Base-by-base conservation (phyloP, 768 basidiomycete species). In the Tricholomella constricta region DNA sequence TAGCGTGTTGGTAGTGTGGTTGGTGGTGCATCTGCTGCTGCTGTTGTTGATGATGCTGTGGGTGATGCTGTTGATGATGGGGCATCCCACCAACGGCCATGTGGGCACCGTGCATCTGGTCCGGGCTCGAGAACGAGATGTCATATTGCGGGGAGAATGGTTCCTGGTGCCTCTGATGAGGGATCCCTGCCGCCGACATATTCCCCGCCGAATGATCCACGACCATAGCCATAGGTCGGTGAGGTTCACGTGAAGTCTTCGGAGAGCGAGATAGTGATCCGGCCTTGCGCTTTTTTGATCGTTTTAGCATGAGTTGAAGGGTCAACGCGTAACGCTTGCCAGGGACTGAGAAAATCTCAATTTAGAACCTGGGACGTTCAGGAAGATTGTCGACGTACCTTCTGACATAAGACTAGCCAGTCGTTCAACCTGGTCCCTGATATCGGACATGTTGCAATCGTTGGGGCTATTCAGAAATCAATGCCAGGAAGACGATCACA, bases 241-340 rank as follows among this genome's bases (percentile, higher is more conserved):
- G 81, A 41, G 75, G 62, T 38, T 85, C 86, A 35, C 85, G 82
- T 6, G 79, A 58, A 12, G 78, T 65, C 57, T 81, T 79, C 1
- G 86, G 87, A 15, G 88, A 89, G 15, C 80, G 81, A 12, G 86
- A 80, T 15, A 72, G 67, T 27, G 85, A 83, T 11, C 76, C 69
- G 1, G 76, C 62, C 51, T 74, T 83, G 52, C 88, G 80, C 53
- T 83, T 87, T 68, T 82, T 80, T 29, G 83, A 81, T 52, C 87
- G 78, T 70, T 92, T 92, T 48, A 97, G 68, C 88, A 96, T 96
- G 36, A 95, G 73, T 58, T 92, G 89, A 17, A 98, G 76, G 4
- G 93, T 95, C 32, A 93, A 70, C 8, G 94, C 94, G 61, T 97
- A 98, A 48, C 94, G 85, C 63, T 92, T 92, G 11, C 93, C 95